Evolutionary conservation across 495 filamentous ascomycete genomes (phyloP).

Genomic region (Lophium mytilinum): DNA sequence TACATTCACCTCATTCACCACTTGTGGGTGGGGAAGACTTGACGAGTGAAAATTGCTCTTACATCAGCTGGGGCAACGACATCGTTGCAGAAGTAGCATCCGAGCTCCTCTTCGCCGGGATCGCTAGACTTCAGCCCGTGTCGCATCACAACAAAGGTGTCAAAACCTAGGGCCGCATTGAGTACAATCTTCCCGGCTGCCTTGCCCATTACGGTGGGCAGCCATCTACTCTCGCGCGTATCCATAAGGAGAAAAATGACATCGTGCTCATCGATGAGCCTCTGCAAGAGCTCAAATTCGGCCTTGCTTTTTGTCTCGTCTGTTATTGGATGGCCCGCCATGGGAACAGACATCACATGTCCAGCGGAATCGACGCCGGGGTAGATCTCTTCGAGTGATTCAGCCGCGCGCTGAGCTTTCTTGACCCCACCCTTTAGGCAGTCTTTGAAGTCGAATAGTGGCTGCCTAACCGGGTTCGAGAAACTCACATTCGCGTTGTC

Average conservation of each 20-base stretch:
- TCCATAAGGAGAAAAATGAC: conserved; percentile 95
- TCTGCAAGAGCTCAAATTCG: conserved; percentile 67
- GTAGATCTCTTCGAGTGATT: conserved; percentile 77
- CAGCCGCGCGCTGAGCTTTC: conserved; percentile 76
- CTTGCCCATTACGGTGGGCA: conserved; percentile 97
- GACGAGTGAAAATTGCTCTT: conserved; percentile 35
- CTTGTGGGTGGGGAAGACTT: not conserved
- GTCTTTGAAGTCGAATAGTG: conserved; percentile 82
- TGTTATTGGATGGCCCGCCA: conserved; percentile 83
- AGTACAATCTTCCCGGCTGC: conserved; percentile 86
- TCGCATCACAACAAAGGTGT: conserved; percentile 94
- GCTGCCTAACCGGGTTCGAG: conserved; percentile 95
- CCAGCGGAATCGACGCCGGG: conserved; percentile 79
- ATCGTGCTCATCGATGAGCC: conserved; percentile 79
- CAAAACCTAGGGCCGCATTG: conserved; percentile 93
- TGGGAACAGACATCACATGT: conserved; percentile 76
- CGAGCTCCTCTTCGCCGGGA: conserved; percentile 56
- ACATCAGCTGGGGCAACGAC: conserved; percentile 93
- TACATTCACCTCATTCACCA: no score
- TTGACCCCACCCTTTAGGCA: conserved; percentile 76
- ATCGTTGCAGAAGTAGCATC: conserved; percentile 98
- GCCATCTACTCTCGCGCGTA: conserved; percentile 86
- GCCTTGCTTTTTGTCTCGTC: conserved; percentile 56
- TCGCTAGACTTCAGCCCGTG: conserved; percentile 55
- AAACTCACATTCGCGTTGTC: conserved; percentile 92